Evolutionary conservation across 768 basidiomycete species (phyloP), one percentile per base, ranked within the genome.

Genomic region (Pulveroboletus sp.): DNA sequence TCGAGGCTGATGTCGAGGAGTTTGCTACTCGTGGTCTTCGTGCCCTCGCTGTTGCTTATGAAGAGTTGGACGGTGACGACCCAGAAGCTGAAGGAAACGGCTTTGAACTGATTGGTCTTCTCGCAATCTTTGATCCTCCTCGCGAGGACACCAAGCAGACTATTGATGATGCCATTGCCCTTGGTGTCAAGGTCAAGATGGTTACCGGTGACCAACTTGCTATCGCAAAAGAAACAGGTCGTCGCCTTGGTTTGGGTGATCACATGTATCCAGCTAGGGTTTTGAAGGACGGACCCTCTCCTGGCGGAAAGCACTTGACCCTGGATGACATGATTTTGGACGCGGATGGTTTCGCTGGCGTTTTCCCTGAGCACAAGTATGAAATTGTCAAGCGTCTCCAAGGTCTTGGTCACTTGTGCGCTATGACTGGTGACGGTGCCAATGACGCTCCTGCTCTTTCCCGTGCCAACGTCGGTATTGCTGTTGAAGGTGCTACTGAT

Each of bases 171-270:
- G 94, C 95, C 46, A 76, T 93, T 50, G 85, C 86, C 50, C 91
- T 97, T 66, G 95, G 95, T 71, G 93, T 98, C 62, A 88, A 86
- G 69, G 94, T 98, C 69, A 98, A 98, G 86, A 98, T 98, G 95
- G 95, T 97, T 54, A 98, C 95, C n/a, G 95, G 95, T 78, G 95
- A 98, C 69, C 95, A 98, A 76, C 91, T 98, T 66, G 95, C 95
- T 57, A 98, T 98, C 61, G 95, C 95, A 33, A 98, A 98, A 81
- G 95, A 98, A 72, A 97, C 95, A 54, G 95, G 95, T 53, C 89
- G 95, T 69, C 90, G 95, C 75, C 89, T 98, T 43, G 94, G 95
- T 60, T 78, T 98, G 53, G 95, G 95, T 67, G 95, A 97, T 71
- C 94, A 97, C 78, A 98, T 98, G 95, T 97, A 96, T 77, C 86